Evolutionary conservation across 2,329 filamentous ascomycete genomes (phyloP).

Genomic region (Penicillium italicum): DNA sequence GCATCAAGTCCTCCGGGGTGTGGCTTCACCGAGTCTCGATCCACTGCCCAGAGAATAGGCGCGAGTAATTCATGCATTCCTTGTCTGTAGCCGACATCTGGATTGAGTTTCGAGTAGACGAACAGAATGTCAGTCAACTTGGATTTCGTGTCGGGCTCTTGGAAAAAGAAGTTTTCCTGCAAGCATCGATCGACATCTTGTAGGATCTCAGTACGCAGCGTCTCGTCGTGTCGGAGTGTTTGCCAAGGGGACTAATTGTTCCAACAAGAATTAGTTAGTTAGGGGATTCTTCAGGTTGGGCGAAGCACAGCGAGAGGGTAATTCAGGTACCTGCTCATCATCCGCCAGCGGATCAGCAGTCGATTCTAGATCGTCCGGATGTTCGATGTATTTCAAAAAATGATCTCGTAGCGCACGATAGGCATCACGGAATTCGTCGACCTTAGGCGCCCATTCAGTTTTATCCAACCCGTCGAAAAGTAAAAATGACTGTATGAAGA

Average conservation of each 20-base stretch:
- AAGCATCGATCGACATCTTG: slow-evolving; percentile 91
- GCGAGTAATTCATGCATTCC: slow-evolving; percentile 97
- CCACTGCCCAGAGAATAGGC: slow-evolving; percentile 78
- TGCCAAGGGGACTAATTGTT: slow-evolving; percentile 79
- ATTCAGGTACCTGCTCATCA: slow-evolving; percentile 60
- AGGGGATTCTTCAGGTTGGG: slow-evolving; percentile 11
- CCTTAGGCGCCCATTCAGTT: slow-evolving; percentile 63
- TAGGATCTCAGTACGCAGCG: slow-evolving; percentile 78
- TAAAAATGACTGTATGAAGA: slow-evolving; percentile 63
- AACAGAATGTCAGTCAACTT: slow-evolving; percentile 88
- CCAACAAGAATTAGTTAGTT: slow-evolving; percentile 21
- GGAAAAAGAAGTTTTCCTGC: slow-evolving; percentile 88
- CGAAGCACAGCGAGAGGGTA: neutral
- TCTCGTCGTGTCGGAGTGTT: slow-evolving; percentile 77
- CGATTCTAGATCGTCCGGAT: slow-evolving; percentile 75
- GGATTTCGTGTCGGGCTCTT: slow-evolving; percentile 70
- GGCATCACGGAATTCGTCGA: slow-evolving; percentile 66
- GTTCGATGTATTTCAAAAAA: slow-evolving; percentile 76
- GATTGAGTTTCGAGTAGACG: slow-evolving; percentile 89
- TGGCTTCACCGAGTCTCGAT: slow-evolving; percentile 71
- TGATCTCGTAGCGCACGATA: slow-evolving; percentile 70
- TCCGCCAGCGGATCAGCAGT: slow-evolving; percentile 81
- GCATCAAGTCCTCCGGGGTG: slow-evolving; percentile 22
- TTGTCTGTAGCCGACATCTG: slow-evolving; percentile 85
- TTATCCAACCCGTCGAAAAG: slow-evolving; percentile 66